These are phyloP conservation scores for Auricularia cornea DNA, from an alignment of 768 basidiomycete genomes.

Conservation along the genomic window DNA sequence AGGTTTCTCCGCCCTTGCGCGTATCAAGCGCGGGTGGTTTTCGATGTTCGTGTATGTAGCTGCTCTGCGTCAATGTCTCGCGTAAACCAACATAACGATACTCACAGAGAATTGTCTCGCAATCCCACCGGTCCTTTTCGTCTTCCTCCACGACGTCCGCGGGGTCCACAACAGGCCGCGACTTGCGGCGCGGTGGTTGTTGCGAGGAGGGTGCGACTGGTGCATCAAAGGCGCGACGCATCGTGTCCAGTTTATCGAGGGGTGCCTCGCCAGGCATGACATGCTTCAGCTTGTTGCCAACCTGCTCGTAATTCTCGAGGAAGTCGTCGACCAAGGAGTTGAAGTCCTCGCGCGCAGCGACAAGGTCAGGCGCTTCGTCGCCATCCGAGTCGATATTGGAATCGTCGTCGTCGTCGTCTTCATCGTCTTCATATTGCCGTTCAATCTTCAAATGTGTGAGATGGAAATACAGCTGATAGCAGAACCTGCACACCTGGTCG, in stretches of 20 bases:
- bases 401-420: conserved; percentile 35
- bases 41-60: conserved; percentile 96
- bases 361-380: conserved; percentile 63
- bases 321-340: conserved; percentile 89
- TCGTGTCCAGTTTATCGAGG: conserved; percentile 68
- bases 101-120: conserved; percentile 90
- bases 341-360: conserved; percentile 83
- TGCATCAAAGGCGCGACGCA: conserved; percentile 64
- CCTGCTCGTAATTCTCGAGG: conserved; percentile 72
- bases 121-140: conserved; percentile 72
- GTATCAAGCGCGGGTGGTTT: conserved; percentile 89
- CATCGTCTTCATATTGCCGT: conserved; percentile 61
- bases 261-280: conserved; percentile 66
- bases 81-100: conserved; percentile 10
- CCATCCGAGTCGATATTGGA: conserved; percentile 31
- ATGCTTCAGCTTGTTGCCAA: conserved; percentile 31
- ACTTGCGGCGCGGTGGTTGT: too few relatives aligned
- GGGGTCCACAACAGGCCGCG: conserved; percentile 14
- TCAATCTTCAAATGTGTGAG: conserved; percentile 51
- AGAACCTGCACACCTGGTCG: conserved; percentile 58
- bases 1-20: conserved; percentile 46
- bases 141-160: conserved; percentile 40
- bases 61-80: conserved; percentile 23
- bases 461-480: neutral
- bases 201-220: conserved; percentile 34